phyloP scores from a whole-genome alignment of 768 basidiomycete genomes.

The Xerocomellus dryophilus region DNA sequence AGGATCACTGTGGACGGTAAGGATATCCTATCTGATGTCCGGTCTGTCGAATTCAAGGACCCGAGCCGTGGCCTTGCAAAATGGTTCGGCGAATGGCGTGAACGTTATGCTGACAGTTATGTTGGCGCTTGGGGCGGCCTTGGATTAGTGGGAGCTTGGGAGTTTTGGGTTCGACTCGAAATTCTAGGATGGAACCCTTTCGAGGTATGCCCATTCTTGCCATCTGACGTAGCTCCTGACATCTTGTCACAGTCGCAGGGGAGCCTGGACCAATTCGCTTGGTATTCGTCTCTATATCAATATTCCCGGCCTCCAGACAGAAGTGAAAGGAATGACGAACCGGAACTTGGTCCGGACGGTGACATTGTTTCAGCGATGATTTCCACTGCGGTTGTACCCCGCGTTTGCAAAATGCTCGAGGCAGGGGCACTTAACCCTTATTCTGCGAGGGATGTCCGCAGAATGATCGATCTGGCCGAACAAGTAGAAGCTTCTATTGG shows the following conservation, averaged over 20 bases:
- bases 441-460: constrained; percentile 58
- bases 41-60: constrained; percentile 79
- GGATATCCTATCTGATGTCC: constrained; percentile 74
- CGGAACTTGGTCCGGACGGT: constrained; percentile 74
- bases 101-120: constrained; percentile 77
- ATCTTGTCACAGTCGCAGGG: constrained; percentile 39
- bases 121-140: constrained; percentile 86
- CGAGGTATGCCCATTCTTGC: constrained; percentile 46
- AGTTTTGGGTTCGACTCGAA: constrained; percentile 91
- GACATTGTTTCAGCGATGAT: constrained; percentile 88
- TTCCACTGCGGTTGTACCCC: constrained; percentile 76
- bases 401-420: constrained; percentile 68
- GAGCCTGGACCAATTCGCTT: constrained; percentile 75
- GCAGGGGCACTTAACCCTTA: constrained; percentile 83
- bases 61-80: constrained; percentile 69
- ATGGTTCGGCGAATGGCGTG: constrained; percentile 70
- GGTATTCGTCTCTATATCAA: constrained; percentile 76
- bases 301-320: constrained; percentile 59
- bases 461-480: constrained; percentile 72
- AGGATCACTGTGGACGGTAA: constrained; percentile 50
- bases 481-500: constrained; percentile 77
- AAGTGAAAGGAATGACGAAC: constrained; percentile 44
- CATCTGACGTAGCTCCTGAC: constrained; percentile 2
- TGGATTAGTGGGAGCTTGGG: constrained; percentile 86
- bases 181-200: constrained; percentile 86